Evolutionary conservation across 2,329 filamentous ascomycete species (phyloP).

Genomic region (Nannizzia gypsea): DNA sequence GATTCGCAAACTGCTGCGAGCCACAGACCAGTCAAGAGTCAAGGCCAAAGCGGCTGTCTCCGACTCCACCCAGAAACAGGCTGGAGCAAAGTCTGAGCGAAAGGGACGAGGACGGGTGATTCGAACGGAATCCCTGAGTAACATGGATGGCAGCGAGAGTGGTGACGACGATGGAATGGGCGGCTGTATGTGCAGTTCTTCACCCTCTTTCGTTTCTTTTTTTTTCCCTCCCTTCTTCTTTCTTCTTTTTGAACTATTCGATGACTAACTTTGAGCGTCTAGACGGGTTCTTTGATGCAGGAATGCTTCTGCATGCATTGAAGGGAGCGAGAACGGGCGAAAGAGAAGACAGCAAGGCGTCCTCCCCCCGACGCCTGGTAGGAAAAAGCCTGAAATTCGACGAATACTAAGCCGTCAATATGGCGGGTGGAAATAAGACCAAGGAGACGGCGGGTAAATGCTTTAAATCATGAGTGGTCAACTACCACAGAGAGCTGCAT

Average conservation of each 20-base stretch:
- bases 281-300: conserved; percentile 97
- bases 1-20: conserved; percentile 69
- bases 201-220: conserved; percentile 9
- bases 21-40: conserved; percentile 44
- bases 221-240: conserved; percentile 8
- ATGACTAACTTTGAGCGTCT: conserved; percentile 9
- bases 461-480: neutral
- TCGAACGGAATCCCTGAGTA: conserved; percentile 36
- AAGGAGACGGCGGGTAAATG: neutral
- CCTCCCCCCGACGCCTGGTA: conserved; percentile 29
- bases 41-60: conserved; percentile 36
- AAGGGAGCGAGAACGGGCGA: conserved; percentile 44
- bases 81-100: conserved; percentile 29
- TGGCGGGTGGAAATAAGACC: conserved; percentile 6
- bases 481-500: neutral
- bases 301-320: conserved; percentile 81
- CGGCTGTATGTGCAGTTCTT: conserved; percentile 59
- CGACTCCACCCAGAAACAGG: conserved; percentile 50
- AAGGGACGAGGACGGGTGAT: conserved; percentile 62
- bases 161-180: conserved; percentile 80
- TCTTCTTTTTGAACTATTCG: conserved; percentile 2
- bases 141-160: conserved; percentile 41
- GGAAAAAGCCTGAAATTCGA: conserved; percentile 39
- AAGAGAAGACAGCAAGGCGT: conserved; percentile 28
- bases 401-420: conserved; percentile 28